A percentile compares a stretch with the other conserved stretches of the same genome.
Conservation (phyloP, 1,139 yeast species). For the Schwanniomyces etchellsii region DNA sequence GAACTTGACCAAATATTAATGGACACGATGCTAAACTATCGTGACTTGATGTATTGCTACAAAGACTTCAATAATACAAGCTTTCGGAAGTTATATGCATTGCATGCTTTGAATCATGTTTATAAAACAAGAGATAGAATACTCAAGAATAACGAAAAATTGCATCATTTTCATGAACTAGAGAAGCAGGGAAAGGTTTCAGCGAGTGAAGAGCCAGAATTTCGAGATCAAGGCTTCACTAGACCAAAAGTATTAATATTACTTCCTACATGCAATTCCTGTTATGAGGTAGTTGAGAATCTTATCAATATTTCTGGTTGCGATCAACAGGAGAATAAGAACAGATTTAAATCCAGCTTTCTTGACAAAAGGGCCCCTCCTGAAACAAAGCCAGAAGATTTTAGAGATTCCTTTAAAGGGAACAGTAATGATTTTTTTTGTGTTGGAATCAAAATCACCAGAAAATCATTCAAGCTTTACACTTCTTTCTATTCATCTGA, state of each 20-base stretch:
- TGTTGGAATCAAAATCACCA: conserved; percentile 80
- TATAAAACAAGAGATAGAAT: conserved; percentile 81
- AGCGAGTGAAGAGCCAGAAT: conserved; percentile 46
- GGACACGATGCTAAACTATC: conserved; percentile 65
- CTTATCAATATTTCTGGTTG: conserved; percentile 60
- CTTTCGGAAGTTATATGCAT: conserved; percentile 57
- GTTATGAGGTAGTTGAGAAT: conserved; percentile 62
- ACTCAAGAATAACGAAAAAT: conserved; percentile 64
- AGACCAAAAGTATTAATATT: conserved; percentile 83
- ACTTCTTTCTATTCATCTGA: conserved; percentile 84
- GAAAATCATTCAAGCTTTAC: conserved; percentile 79
- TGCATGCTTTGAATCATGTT: conserved; percentile 80
- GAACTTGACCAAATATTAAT: conserved; percentile 19
- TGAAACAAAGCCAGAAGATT: conserved; percentile 74
- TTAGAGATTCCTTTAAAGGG: conserved; percentile 75
- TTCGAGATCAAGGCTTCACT: conserved; percentile 91
- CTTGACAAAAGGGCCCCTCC: conserved; percentile 49
- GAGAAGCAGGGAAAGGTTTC: conserved; percentile 31
- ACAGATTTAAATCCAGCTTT: conserved; percentile 70
- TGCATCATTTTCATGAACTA: conserved; percentile 41
- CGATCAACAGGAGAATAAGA: conserved; percentile 75
- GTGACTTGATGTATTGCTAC: conserved; percentile 66
- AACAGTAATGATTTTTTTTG: conserved; percentile 91
- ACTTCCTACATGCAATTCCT: conserved; percentile 79
- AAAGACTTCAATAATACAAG: conserved; percentile 31